These are phyloP conservation scores for Phoma sp. DNA, from an alignment of 2,329 filamentous ascomycete species.

Conservation along the genomic window DNA sequence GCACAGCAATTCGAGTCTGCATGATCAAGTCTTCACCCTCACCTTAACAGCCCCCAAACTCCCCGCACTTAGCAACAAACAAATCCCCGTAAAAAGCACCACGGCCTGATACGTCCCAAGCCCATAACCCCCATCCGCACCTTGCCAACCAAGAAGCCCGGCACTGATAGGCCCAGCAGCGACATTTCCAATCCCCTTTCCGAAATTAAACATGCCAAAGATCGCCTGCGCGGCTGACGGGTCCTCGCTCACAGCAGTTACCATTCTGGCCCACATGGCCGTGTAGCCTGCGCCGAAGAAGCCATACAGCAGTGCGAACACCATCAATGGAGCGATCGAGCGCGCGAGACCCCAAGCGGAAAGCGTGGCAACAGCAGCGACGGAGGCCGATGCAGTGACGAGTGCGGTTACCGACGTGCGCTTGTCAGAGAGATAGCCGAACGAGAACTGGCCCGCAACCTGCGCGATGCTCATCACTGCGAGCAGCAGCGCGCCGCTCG, in stretches of 20 bases:
- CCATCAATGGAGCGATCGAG: slow-evolving; percentile 40
- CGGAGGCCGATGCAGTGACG: slow-evolving; percentile 37
- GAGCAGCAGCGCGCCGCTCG: slow-evolving; percentile 39
- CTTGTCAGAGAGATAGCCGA: slow-evolving; percentile 47
- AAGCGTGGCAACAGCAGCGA: slow-evolving; percentile 39
- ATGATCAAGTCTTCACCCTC: neutral
- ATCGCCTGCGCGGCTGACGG: slow-evolving; percentile 47
- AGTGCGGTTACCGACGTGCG: slow-evolving; percentile 39
- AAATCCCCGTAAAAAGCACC: slow-evolving; percentile 23
- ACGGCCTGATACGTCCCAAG: slow-evolving; percentile 21
- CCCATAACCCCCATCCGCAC: slow-evolving; percentile 10
- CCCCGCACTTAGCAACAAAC: slow-evolving; percentile 19
- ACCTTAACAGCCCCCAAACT: slow-evolving; percentile 14
- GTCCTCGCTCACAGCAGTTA: slow-evolving; percentile 44
- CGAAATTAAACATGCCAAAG: slow-evolving; percentile 52
- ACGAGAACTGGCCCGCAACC: slow-evolving; percentile 40
- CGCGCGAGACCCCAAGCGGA: slow-evolving; percentile 52
- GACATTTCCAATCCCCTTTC: slow-evolving; percentile 56
- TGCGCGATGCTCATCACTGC: slow-evolving; percentile 43
- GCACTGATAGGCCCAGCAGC: slow-evolving; percentile 56
- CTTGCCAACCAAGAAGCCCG: slow-evolving; percentile 31
- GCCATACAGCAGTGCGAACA: slow-evolving; percentile 50
- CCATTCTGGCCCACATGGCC: slow-evolving; percentile 50
- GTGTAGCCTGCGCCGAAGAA: slow-evolving; percentile 47
- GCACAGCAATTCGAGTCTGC: no score